Percentiles rank a stretch among this genome's conserved stretches.
Evolutionary conservation across 441 rosid species (phyloP).

Genomic region (Arabidopsis hybrid): DNA sequence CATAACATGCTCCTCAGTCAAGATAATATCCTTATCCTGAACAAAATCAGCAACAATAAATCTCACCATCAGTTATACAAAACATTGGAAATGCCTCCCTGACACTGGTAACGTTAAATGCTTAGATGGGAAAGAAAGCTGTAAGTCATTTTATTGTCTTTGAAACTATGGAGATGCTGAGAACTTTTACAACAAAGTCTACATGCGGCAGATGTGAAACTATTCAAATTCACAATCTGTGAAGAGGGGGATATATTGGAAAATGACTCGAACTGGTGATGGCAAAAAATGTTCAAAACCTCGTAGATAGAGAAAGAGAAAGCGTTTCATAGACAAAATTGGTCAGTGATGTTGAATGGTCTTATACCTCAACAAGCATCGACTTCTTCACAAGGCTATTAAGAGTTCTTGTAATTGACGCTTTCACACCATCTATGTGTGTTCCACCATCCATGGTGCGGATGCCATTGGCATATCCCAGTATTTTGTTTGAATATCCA

Average conservation of each 20-base stretch:
- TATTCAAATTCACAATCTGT: neutral
- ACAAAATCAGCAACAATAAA: conserved; percentile 26
- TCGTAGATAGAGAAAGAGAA: conserved; percentile 11
- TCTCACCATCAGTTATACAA: neutral
- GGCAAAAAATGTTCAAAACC: conserved; percentile 14
- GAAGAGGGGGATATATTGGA: neutral
- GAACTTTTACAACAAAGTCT: neutral
- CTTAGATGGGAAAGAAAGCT: neutral
- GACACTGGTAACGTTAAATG: neutral
- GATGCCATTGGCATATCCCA: conserved; percentile 95
- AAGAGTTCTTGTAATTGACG: conserved; percentile 89
- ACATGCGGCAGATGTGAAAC: neutral
- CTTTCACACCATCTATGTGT: conserved; percentile 91
- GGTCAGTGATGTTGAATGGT: conserved; percentile 12
- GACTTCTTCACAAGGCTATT: conserved; percentile 85
- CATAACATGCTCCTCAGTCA: conserved; percentile 95
- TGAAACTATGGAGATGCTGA: neutral
- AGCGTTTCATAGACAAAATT: conserved; percentile 1
- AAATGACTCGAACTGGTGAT: conserved; percentile 5
- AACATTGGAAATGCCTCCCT: neutral
- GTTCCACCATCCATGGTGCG: conserved; percentile 95
- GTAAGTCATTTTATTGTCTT: neutral
- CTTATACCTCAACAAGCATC: conserved; percentile 66
- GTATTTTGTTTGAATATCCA: conserved; percentile 88
- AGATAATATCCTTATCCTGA: conserved; percentile 88